phyloP scores from a whole-genome alignment of 768 basidiomycete genomes.

The Cantharellus cinnabarinus region DNA sequence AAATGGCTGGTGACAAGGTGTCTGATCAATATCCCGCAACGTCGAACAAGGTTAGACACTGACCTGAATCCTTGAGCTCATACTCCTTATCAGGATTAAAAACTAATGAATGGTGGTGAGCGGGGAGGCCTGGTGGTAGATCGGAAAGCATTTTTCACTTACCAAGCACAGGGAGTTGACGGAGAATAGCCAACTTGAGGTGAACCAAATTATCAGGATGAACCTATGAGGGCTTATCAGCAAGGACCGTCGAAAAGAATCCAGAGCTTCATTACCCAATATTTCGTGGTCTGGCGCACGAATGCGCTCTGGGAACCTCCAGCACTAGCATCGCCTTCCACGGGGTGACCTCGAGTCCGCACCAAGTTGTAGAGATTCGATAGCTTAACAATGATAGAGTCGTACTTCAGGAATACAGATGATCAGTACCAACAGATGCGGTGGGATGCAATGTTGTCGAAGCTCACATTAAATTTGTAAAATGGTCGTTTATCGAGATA shows the following conservation, averaged over 20 bases:
- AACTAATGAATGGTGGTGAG: constrained; percentile 25
- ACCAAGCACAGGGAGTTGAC: constrained; percentile 89
- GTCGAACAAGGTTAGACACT: not conserved
- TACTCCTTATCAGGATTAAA: constrained; percentile 91
- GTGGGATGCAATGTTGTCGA: not conserved
- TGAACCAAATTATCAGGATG: constrained; percentile 91
- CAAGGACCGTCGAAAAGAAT: not conserved
- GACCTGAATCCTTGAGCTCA: constrained; percentile 63
- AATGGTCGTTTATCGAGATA: constrained; percentile 90
- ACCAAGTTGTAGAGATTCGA: constrained; percentile 91
- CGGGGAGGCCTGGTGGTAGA: no score
- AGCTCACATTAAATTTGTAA: constrained; percentile 57
- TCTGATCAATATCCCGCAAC: not conserved
- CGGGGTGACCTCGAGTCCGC: constrained; percentile 84
- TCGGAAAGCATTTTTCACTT: constrained; percentile 9
- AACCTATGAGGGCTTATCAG: constrained; percentile 20
- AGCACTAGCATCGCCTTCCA: constrained; percentile 80
- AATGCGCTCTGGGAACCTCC: constrained; percentile 94
- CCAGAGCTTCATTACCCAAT: constrained; percentile 51
- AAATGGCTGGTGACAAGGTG: constrained; percentile 41
- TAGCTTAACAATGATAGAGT: constrained; percentile 85
- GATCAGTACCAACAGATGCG: not conserved
- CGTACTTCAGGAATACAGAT: constrained; percentile 27
- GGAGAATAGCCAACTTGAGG: constrained; percentile 79
- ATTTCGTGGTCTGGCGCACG: constrained; percentile 96